Conservation (phyloP, 2,329 filamentous ascomycete species). For the Trichoderma oligosporum region DNA sequence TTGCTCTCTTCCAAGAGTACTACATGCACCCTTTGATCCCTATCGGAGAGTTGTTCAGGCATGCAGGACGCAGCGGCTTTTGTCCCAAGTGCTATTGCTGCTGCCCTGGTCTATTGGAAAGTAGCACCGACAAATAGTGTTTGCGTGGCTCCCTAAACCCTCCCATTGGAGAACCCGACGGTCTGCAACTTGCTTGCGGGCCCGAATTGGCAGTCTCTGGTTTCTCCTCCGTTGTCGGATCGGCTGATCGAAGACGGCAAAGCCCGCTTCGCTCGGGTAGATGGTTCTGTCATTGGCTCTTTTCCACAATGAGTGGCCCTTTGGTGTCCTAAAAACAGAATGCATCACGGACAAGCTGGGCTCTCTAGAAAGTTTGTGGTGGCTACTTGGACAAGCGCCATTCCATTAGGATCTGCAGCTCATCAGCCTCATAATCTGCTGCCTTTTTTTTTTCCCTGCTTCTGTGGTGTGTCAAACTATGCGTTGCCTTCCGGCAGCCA, state of each 20-base stretch:
- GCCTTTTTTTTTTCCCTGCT: neutral
- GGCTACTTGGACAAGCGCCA: neutral
- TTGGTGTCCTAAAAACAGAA: neutral
- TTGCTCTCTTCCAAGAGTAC: neutral
- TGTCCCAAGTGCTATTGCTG: neutral
- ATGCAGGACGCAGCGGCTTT: neutral
- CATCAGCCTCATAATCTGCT: neutral
- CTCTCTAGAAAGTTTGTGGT: neutral
- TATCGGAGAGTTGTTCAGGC: neutral
- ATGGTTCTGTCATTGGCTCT: constrained; percentile 29
- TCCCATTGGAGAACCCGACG: constrained; percentile 26
- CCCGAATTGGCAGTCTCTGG: neutral
- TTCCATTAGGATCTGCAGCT: neutral
- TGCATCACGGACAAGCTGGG: neutral
- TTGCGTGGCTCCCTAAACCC: constrained; percentile 15
- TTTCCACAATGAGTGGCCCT: constrained; percentile 16
- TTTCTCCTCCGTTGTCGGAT: constrained; percentile 14
- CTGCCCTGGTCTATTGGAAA: constrained; percentile 23
- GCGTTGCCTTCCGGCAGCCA: neutral
- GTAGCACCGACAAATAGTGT: constrained; percentile 24
- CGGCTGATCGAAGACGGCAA: constrained; percentile 19
- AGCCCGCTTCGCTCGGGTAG: constrained; percentile 30
- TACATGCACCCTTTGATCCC: neutral
- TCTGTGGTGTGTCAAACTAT: neutral
- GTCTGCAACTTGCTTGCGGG: constrained; percentile 24